A percentile compares a stretch with the other conserved stretches of the same genome.
phyloP scores from a whole-genome alignment of 805 yeast genomes.

The Lipomyces starkeyi region DNA sequence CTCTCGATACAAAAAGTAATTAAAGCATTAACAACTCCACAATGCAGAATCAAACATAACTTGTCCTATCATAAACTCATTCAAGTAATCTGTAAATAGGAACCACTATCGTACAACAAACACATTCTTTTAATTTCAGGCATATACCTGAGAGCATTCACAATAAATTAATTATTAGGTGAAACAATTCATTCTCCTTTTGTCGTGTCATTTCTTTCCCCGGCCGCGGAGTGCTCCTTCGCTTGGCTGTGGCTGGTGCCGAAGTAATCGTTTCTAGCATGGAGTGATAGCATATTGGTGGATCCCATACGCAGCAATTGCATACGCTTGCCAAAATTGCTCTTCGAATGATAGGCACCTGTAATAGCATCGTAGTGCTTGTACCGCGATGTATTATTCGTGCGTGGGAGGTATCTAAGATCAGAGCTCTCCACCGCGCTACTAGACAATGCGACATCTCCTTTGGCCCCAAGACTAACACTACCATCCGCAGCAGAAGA shows the following conservation, averaged over 20 bases:
- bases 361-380: conserved; percentile 21
- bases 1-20: not conserved
- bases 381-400: conserved; percentile 13
- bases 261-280: conserved; percentile 34
- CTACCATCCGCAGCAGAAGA: not conserved
- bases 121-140: not conserved
- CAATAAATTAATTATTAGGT: not conserved
- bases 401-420: not conserved
- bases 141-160: not conserved
- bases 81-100: not conserved
- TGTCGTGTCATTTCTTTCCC: not conserved
- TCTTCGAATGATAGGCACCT: conserved; percentile 22
- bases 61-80: not conserved
- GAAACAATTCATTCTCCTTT: not conserved
- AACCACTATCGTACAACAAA: not conserved
- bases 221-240: not conserved
- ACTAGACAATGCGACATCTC: not conserved
- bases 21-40: not conserved
- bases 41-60: not conserved
- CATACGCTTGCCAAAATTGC: conserved; percentile 22
- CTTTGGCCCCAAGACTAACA: not conserved
- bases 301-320: conserved; percentile 29
- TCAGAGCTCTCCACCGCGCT: conserved; percentile 5
- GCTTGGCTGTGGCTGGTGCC: conserved; percentile 12
- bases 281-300: conserved; percentile 29